These are phyloP conservation scores for Alternaria hordeiaustralica DNA, from an alignment of 2,329 filamentous ascomycete species.

Conservation along the genomic window DNA sequence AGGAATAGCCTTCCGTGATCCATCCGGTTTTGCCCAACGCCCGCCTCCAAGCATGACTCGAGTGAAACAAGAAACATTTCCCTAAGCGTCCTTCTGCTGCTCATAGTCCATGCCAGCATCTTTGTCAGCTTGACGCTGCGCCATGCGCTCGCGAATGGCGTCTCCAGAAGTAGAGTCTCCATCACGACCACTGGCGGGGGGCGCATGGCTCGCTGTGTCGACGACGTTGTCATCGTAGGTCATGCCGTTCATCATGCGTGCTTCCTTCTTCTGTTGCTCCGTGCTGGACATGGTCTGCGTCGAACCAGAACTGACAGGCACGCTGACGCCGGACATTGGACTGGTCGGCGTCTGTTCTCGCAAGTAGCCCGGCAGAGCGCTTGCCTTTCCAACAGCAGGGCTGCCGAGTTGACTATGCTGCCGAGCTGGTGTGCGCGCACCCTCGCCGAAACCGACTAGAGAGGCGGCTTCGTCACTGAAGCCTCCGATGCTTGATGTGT, in stretches of 20 bases:
- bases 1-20: neutral
- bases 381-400: constrained; percentile 67
- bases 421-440: constrained; percentile 66
- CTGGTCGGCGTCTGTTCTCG: constrained; percentile 40
- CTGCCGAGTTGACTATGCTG: constrained; percentile 75
- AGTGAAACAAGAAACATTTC: neutral
- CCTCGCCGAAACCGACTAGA: constrained; percentile 91
- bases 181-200: constrained; percentile 36
- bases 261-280: constrained; percentile 49
- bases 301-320: constrained; percentile 33
- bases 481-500: constrained; percentile 71
- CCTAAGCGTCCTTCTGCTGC: constrained; percentile 27
- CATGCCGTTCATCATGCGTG: constrained; percentile 55
- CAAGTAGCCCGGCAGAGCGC: constrained; percentile 42
- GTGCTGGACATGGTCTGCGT: constrained; percentile 39
- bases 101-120: constrained; percentile 34
- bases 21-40: constrained; percentile 6
- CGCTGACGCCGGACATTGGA: constrained; percentile 40
- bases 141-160: constrained; percentile 63
- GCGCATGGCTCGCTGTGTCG: constrained; percentile 49
- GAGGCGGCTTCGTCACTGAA: constrained; percentile 87
- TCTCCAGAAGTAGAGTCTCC: constrained; percentile 67
- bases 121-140: constrained; percentile 33
- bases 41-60: constrained; percentile 7
- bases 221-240: constrained; percentile 52